These are phyloP conservation scores for Colletotrichum endophyticum DNA, from an alignment of 2,329 filamentous ascomycete genomes.

Conservation along the genomic window DNA sequence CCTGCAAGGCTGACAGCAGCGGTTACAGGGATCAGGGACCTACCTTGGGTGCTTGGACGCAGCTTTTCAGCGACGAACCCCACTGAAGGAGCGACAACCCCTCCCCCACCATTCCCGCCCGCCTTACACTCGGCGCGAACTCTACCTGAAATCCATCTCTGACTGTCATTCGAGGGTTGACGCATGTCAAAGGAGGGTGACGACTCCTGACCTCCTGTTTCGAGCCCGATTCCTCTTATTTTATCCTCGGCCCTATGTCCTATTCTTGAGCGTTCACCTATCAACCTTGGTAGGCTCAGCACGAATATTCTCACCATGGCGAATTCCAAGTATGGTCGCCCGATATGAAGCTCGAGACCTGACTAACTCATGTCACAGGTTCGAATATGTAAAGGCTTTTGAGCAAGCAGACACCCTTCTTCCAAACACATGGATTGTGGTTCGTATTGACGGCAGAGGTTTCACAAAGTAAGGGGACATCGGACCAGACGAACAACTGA, in stretches of 20 bases:
- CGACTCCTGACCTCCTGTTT: neutral
- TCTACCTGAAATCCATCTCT: neutral
- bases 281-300: neutral
- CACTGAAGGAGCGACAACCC: conserved; percentile 12
- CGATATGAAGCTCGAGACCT: neutral
- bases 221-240: neutral
- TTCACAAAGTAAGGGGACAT: conserved; percentile 79
- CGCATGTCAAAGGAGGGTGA: neutral
- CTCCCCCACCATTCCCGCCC: conserved; percentile 21
- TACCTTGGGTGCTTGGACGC: neutral
- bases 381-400: conserved; percentile 91
- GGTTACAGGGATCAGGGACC: neutral
- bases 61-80: conserved; percentile 1
- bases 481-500: neutral
- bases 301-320: conserved; percentile 44
- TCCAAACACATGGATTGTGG: conserved; percentile 93
- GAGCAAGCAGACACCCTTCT: conserved; percentile 83
- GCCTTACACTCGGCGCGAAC: neutral
- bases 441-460: conserved; percentile 90
- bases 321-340: conserved; percentile 56
- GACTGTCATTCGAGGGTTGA: neutral
- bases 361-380: conserved; percentile 56
- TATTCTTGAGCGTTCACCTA: neutral
- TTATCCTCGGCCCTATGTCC: neutral
- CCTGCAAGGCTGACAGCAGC: conserved; percentile 38